Evolutionary conservation across 306 rosid genomes (phyloP), one percentile per base, ranked within the genome.

Genomic region (Argentina anserina): DNA sequence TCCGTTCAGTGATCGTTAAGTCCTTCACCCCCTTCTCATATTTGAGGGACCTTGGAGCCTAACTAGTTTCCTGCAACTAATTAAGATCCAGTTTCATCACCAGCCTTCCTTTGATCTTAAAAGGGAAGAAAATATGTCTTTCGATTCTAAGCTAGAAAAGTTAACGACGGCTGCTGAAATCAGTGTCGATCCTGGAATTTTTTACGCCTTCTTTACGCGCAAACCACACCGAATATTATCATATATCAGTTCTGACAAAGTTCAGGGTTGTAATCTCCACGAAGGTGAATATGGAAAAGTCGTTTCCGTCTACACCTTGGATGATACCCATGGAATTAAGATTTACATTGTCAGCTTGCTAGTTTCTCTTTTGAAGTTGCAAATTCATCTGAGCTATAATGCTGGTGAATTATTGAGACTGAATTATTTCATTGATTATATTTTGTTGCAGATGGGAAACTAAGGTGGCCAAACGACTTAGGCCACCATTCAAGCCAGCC

Each of bases 391-490:
- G n/a, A 17, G n/a, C 20, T 45, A 45, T 45, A 45, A 3, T 45
- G 18, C 49, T 13, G 49, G 49, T 13, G 49, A 42, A 45, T 3
- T 14, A 17, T 15, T 45, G n/a, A 1, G 15, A 15, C 50, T 25
- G 31, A 23, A 56, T 1, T 4, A 26, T 4, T 56, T 7, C 14
- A 25, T 10, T 11, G n/a, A 7, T 52, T 43, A 20, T 25, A 18
- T 37, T 7, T 50, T 50, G 4, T 26, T 17, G 52, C 64, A 84
- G 87, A 73, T 29, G 90, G 88, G 20, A 76, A 85, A 33, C 72
- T 3, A 40, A 59, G 7, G 84, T 77, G 5, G 37, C 64, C 4
- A 88, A 81, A 74, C n/a, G n/a, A n/a, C n/a, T n/a, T n/a, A 73
- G 42, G 0, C 50, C 40, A 59, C 26, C 1, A 0, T 81, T 1